Evolutionary conservation across 2,329 filamentous ascomycete species (phyloP).

Genomic region (Ascochyta rabiei): DNA sequence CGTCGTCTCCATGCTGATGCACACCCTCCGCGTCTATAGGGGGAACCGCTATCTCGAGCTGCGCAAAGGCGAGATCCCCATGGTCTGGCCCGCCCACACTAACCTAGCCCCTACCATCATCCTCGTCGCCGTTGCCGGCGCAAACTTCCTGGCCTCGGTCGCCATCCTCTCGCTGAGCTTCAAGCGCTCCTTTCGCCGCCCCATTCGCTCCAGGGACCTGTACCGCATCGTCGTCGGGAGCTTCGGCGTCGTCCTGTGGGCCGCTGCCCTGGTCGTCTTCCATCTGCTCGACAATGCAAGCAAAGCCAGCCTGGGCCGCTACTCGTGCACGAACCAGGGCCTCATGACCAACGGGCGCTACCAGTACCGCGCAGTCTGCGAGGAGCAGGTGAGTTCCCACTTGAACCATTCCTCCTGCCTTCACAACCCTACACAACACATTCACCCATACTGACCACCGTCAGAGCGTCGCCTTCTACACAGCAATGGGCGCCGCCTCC

Average conservation of each 20-base stretch:
- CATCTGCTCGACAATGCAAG: constrained; percentile 44
- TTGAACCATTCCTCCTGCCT: background rate
- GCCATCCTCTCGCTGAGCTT: constrained; percentile 41
- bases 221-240: constrained; percentile 44
- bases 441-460: constrained; percentile 23
- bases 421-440: too few species aligned
- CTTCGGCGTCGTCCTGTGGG: constrained; percentile 45
- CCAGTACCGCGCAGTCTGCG: constrained; percentile 47
- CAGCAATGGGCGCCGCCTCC: constrained; percentile 41
- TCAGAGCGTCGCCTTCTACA: constrained; percentile 45
- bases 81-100: constrained; percentile 46
- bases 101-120: constrained; percentile 46
- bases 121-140: constrained; percentile 40
- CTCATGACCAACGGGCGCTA: constrained; percentile 45
- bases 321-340: constrained; percentile 43
- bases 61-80: constrained; percentile 45
- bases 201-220: constrained; percentile 42
- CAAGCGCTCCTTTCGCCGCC: constrained; percentile 42
- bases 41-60: constrained; percentile 45
- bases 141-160: constrained; percentile 44
- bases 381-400: constrained; percentile 40
- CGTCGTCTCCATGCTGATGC: constrained; percentile 44
- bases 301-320: constrained; percentile 46
- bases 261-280: constrained; percentile 40
- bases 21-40: constrained; percentile 45